Evolutionary conservation across 2,329 filamentous ascomycete species (phyloP).

Genomic region (Sclerotinia glacialis): DNA sequence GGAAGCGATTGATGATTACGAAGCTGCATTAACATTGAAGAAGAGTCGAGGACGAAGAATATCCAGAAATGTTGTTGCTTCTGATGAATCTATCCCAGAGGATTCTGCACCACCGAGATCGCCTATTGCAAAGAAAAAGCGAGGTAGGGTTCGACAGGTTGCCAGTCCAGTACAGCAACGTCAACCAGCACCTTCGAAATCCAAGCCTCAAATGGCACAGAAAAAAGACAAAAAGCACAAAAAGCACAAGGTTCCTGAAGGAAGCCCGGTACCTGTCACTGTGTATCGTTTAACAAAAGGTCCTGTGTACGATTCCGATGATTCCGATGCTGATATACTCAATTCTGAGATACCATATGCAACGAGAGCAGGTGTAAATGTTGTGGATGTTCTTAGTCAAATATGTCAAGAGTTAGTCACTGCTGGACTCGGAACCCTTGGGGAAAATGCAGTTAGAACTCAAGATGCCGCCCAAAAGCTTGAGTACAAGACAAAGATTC

Average conservation of each 20-base stretch:
- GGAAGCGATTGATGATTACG: conserved; percentile 39
- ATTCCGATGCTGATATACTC: conserved; percentile 47
- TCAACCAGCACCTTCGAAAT: conserved; percentile 39
- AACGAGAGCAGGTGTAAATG: conserved; percentile 55
- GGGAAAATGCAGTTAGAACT: conserved; percentile 45
- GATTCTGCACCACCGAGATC: conserved; percentile 31
- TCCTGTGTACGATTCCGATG: conserved; percentile 43
- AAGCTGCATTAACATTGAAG: conserved; percentile 39
- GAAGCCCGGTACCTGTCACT: conserved; percentile 55
- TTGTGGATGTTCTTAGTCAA: conserved; percentile 60
- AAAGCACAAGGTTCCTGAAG: conserved; percentile 34
- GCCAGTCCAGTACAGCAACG: conserved; percentile 30
- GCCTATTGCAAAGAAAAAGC: conserved; percentile 24
- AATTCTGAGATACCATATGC: conserved; percentile 53
- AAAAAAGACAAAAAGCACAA: conserved; percentile 32
- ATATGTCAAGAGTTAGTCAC: conserved; percentile 60
- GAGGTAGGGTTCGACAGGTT: conserved; percentile 21
- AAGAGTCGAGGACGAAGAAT: conserved; percentile 43
- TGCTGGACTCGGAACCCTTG: conserved; percentile 49
- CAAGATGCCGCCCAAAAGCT: conserved; percentile 49
- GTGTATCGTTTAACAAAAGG: conserved; percentile 59
- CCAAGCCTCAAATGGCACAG: conserved; percentile 32
- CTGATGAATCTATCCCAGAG: conserved; percentile 42
- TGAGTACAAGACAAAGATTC: conserved; percentile 54
- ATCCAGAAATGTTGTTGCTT: conserved; percentile 36